A percentile compares a stretch with the other conserved stretches of the same genome.
Conservation (phyloP, 2,329 filamentous ascomycete genomes). For the Mycogone perniciosa region DNA sequence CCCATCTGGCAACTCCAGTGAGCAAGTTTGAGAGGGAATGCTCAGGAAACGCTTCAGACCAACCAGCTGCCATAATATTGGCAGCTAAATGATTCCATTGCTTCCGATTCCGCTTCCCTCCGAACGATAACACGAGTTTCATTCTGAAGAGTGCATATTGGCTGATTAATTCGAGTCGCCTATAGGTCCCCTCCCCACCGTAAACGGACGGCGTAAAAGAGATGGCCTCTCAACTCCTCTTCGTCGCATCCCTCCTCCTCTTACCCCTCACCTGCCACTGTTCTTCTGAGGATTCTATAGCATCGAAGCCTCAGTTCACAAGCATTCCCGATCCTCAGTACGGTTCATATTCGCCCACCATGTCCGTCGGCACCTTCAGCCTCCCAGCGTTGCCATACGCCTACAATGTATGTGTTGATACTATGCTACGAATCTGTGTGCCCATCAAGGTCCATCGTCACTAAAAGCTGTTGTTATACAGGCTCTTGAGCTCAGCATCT, state of each 20-base stretch:
- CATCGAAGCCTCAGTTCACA: slow-evolving; percentile 5
- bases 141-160: no score
- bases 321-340: background rate
- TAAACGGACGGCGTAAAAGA: background rate
- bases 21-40: slow-evolving; percentile 32
- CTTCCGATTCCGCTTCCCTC: background rate
- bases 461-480: slow-evolving; percentile 41
- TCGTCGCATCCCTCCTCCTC: slow-evolving; percentile 4
- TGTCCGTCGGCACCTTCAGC: slow-evolving; percentile 43
- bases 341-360: slow-evolving; percentile 15
- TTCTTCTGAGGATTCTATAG: background rate
- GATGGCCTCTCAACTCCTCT: slow-evolving; percentile 4
- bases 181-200: no score
- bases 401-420: slow-evolving; percentile 54
- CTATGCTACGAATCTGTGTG: background rate
- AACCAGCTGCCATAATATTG: background rate
- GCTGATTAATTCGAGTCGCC: no score
- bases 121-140: no score
- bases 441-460: slow-evolving; percentile 23
- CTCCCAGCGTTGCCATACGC: slow-evolving; percentile 62
- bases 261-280: slow-evolving; percentile 4
- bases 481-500: slow-evolving; percentile 70
- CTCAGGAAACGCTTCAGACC: slow-evolving; percentile 14
- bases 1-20: slow-evolving; percentile 23
- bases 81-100: background rate